These are phyloP conservation scores for Arabidopsis lyrata DNA, from an alignment of 441 rosid genomes.

Conservation along the genomic window DNA sequence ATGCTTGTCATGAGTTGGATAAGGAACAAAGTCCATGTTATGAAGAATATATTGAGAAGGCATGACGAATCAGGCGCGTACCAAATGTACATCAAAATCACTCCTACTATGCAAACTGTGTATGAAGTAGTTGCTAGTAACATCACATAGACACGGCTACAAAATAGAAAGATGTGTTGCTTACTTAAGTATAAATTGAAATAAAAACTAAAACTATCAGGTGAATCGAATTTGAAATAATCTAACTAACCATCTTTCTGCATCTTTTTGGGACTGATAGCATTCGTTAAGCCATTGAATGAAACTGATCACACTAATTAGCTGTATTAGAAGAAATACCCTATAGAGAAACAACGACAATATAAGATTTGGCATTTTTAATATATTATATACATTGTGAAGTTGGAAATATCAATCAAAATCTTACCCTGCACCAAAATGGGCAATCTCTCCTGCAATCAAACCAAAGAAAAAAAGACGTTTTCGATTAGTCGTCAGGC, in stretches of 20 bases:
- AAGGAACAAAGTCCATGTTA: conserved; percentile 91
- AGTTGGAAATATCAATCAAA: neutral
- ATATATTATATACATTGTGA: conserved; percentile 17
- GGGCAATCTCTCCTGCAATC: conserved; percentile 91
- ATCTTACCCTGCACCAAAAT: conserved; percentile 98
- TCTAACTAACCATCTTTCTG: conserved; percentile 82
- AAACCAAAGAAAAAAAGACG: conserved; percentile 29
- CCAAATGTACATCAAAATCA: conserved; percentile 96
- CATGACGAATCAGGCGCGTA: conserved; percentile 87
- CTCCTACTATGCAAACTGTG: conserved; percentile 76
- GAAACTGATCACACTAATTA: conserved; percentile 91
- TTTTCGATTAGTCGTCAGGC: neutral
- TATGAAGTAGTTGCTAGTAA: conserved; percentile 73
- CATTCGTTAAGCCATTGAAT: conserved; percentile 88
- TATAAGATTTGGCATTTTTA: neutral
- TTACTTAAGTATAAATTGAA: conserved; percentile 11
- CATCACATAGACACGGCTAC: conserved; percentile 84
- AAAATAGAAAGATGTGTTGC: conserved; percentile 28
- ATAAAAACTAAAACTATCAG: neutral
- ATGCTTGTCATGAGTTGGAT: conserved; percentile 94
- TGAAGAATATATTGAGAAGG: conserved; percentile 91
- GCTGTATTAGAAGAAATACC: conserved; percentile 94
- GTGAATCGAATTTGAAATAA: conserved; percentile 2
- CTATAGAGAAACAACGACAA: conserved; percentile 51
- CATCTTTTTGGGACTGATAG: conserved; percentile 66